Evolutionary conservation across 495 filamentous ascomycete genomes (phyloP).

Genomic region (Talaromyces proteolyticus): DNA sequence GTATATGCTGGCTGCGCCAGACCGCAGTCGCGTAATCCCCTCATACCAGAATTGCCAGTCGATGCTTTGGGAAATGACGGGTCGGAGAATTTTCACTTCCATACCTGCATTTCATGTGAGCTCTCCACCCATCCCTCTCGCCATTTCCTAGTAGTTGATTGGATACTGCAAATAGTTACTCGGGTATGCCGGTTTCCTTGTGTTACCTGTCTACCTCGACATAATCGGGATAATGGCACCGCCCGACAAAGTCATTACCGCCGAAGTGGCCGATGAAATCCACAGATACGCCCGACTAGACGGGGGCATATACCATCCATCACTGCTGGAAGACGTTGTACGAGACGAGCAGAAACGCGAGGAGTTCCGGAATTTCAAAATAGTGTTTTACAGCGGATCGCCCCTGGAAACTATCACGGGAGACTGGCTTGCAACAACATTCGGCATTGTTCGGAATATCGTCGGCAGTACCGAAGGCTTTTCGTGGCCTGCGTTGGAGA

Average conservation of each 20-base stretch:
- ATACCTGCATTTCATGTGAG: slow-evolving; percentile 8
- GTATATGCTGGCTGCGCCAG: not conserved
- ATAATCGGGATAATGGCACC: not conserved
- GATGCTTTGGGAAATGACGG: not conserved
- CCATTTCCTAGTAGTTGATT: not conserved
- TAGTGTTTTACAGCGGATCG: slow-evolving; percentile 1
- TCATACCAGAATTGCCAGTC: not conserved
- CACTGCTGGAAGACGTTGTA: slow-evolving; percentile 2
- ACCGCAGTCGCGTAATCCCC: not conserved
- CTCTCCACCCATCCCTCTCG: not conserved
- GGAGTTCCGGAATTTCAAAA: not conserved
- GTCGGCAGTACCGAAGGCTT: slow-evolving; percentile 5
- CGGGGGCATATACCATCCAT: slow-evolving; percentile 1
- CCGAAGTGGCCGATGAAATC: not conserved
- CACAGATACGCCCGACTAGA: slow-evolving; percentile 1
- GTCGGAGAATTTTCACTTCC: not conserved
- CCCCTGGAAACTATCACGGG: slow-evolving; percentile 1
- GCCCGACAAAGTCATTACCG: not conserved
- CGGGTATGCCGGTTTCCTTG: slow-evolving; percentile 4
- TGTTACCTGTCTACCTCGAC: slow-evolving; percentile 1
- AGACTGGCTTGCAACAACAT: not conserved
- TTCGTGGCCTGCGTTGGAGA: not conserved
- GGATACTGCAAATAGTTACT: no score
- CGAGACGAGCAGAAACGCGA: slow-evolving; percentile 2
- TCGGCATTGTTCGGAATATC: not conserved